Evolutionary conservation across 208 protist genomes (phyloP).

Genomic region (Trypanosomatidae sp.): DNA sequence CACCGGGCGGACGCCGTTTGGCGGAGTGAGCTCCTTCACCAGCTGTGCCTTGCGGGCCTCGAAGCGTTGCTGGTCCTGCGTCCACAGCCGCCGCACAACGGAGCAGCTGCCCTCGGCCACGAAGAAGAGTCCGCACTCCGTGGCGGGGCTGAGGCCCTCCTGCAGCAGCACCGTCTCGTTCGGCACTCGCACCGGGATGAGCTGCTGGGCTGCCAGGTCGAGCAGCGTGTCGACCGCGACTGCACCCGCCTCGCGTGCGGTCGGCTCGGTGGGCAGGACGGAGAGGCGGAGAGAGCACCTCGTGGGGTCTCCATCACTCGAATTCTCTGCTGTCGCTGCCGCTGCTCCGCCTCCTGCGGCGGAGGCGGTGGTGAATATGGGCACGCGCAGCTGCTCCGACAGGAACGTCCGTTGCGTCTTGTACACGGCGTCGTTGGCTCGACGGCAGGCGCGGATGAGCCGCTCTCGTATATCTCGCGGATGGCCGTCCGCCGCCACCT

Average conservation of each 20-base stretch:
- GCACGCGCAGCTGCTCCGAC: too few relatives aligned
- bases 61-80: slow-evolving; percentile 27
- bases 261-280: too few relatives aligned
- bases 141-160: slow-evolving; percentile 36
- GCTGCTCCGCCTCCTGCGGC: too few relatives aligned
- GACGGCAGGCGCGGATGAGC: slow-evolving; percentile 21
- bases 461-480: slow-evolving; percentile 19
- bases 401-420: too few relatives aligned
- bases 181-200: slow-evolving; percentile 56
- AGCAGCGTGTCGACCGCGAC: neutral
- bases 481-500: slow-evolving; percentile 22
- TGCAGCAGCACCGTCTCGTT: slow-evolving; percentile 44
- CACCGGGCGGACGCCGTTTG: slow-evolving; percentile 3
- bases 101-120: slow-evolving; percentile 49
- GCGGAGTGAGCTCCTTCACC: slow-evolving; percentile 12
- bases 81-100: slow-evolving; percentile 49
- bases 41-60: slow-evolving; percentile 13
- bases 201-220: slow-evolving; percentile 20
- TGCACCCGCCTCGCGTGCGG: too few relatives aligned
- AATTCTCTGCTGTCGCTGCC: too few relatives aligned
- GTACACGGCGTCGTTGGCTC: slow-evolving; percentile 38
- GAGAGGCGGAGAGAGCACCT: too few relatives aligned
- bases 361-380: too few relatives aligned
- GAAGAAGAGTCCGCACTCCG: slow-evolving; percentile 68
- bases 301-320: too few relatives aligned